Conservation (phyloP, 306 rosid species). For the Cicer pinnatifidum region DNA sequence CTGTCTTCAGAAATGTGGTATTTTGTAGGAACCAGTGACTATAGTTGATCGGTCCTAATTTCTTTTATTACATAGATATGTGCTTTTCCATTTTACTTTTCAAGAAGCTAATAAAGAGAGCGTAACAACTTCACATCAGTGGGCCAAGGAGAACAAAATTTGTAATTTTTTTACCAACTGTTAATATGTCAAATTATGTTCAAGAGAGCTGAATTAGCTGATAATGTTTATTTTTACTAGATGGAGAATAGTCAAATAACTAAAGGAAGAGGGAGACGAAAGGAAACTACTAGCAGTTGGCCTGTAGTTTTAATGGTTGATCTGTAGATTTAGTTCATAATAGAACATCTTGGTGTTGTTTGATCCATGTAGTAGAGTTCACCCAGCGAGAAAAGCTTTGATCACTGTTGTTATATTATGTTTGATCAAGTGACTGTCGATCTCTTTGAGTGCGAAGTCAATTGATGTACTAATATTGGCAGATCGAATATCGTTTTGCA, state of each 20-base stretch:
- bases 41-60: conserved; percentile 16
- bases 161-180: conserved; percentile 2
- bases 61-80: conserved; percentile 12
- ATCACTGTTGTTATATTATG: background rate
- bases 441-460: conserved; percentile 30
- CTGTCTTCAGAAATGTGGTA: conserved; percentile 18
- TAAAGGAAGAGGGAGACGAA: background rate
- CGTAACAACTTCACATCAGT: background rate
- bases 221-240: conserved; percentile 5
- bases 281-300: background rate
- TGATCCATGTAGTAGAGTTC: background rate
- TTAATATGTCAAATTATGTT: conserved; percentile 13
- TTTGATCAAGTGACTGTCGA: conserved; percentile 2
- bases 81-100: background rate
- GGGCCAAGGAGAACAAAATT: background rate
- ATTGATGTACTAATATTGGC: conserved; percentile 19
- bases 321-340: conserved; percentile 15
- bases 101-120: conserved; percentile 17
- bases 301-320: background rate
- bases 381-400: background rate
- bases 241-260: conserved; percentile 4
- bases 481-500: background rate
- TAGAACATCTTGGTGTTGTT: background rate
- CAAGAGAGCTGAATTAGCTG: conserved; percentile 26
- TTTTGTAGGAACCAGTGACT: conserved; percentile 24